Base-by-base conservation (phyloP, 176 grass and related monocot species). In the Puya raimondii region DNA sequence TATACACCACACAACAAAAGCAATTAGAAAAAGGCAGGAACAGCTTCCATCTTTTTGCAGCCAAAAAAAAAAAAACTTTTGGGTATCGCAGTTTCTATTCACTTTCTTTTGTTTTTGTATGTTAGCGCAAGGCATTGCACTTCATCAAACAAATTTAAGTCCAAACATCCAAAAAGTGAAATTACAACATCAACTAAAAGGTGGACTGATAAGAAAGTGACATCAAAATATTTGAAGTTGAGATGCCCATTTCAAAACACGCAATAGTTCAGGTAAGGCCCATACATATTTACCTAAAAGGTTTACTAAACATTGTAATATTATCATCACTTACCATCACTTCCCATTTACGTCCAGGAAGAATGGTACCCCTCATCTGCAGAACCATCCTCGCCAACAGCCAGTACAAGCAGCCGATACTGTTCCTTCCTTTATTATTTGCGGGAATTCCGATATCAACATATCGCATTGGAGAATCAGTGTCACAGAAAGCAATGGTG, bases 341-440 rank as follows among this genome's bases (percentile, higher is more conserved):
- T 33, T 96, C 91, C 91, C 91, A 96, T 75, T 96, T 96, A 53
- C 80, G 85, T 5, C 87, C 91, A 68, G 85, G 81, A 13, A 86
- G 73, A 64, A 96, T 96, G 4, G 91, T 96, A 25, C 91, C 85
- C 72, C 87, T 84, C 87, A 96, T 96, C 56, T 86, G 83, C 70
- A 96, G 80, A 73, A 96, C 85, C 87, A 96, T 96, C 77, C 91
- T 89, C 6, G 85, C 91, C 80, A 96, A 71, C 42, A 96, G 79
- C 91, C 91, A 96, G 82, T 85, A 96, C 15, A 96, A 80, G 77
- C 91, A 96, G 0, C 91, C 91, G 67, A 96, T 96, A 72, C 85
- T 91, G 82, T 85, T 72, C 74, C 84, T 88, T 33, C 87, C 91
- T 73, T 96, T 96, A 82, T 96, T 96, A 77, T 96, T 96, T 48